phyloP scores from a whole-genome alignment of 192 early-diverging fungal genomes.

The Rhizoclosmatium sp. region DNA sequence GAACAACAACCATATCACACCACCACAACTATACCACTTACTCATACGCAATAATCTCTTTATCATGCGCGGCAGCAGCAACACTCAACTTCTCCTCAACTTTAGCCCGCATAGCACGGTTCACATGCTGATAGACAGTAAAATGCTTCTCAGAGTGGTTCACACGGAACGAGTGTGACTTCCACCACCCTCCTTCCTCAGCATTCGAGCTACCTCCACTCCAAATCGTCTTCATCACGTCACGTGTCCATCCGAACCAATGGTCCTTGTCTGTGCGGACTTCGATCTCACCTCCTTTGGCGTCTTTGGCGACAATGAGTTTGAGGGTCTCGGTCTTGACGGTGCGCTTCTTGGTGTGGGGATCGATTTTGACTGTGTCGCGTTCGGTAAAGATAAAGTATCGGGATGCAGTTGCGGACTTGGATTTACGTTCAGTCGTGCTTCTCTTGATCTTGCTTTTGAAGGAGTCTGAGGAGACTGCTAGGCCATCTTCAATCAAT shows the following conservation, averaged over 20 bases:
- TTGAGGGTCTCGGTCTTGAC: constrained; percentile 14
- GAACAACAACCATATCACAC: neutral
- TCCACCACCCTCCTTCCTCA: constrained; percentile 14
- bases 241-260: constrained; percentile 14
- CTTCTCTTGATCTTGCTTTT: too few species aligned
- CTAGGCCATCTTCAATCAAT: neutral
- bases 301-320: constrained; percentile 16
- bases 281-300: neutral
- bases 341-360: neutral
- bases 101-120: neutral
- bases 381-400: constrained; percentile 36
- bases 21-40: too few species aligned
- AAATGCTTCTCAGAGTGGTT: neutral
- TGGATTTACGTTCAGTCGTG: neutral
- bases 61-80: too few species aligned
- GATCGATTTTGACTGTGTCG: neutral
- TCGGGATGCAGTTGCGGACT: constrained; percentile 4
- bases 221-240: neutral
- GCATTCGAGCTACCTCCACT: neutral
- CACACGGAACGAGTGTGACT: neutral
- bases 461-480: neutral
- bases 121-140: neutral
- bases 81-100: neutral
- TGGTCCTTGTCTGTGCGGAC: constrained; percentile 13
- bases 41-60: too few species aligned